These are phyloP conservation scores for Globisporangium spiculum DNA, from an alignment of 352 stramenopile genomes.

Conservation along the genomic window DNA sequence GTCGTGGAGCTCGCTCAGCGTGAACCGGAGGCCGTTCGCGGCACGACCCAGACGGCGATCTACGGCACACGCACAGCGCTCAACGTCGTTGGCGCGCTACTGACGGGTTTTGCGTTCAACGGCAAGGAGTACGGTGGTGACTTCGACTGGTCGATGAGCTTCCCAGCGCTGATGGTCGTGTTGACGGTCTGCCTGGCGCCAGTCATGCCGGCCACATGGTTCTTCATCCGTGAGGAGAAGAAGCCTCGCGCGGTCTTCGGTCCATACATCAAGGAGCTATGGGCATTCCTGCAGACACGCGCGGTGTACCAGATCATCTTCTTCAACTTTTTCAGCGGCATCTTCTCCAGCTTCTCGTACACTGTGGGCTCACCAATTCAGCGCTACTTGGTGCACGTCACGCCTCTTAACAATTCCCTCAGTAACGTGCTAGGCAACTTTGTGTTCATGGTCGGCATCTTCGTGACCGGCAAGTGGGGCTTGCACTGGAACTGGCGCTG, in stretches of 20 bases:
- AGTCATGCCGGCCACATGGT: not conserved
- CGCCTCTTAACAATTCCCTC: not conserved
- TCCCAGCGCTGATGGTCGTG: not conserved
- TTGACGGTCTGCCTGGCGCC: not conserved
- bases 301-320: constrained; percentile 1
- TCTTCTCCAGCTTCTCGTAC: not conserved
- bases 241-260: not conserved
- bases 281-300: not conserved
- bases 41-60: not conserved
- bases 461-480: constrained; percentile 1
- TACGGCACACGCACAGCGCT: not conserved
- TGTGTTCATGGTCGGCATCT: not conserved
- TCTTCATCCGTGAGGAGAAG: not conserved
- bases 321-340: not conserved
- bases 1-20: not conserved
- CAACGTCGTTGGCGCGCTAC: not conserved
- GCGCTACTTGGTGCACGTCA: not conserved
- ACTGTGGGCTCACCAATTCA: not conserved
- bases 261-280: not conserved
- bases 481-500: not conserved
- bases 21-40: not conserved
- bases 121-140: not conserved
- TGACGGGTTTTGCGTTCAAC: not conserved
- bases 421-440: not conserved
- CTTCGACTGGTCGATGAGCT: not conserved